Percentiles rank a stretch among this genome's conserved stretches.
Evolutionary conservation across 768 basidiomycete genomes (phyloP).

Genomic region (Fibroporia radiculosa): DNA sequence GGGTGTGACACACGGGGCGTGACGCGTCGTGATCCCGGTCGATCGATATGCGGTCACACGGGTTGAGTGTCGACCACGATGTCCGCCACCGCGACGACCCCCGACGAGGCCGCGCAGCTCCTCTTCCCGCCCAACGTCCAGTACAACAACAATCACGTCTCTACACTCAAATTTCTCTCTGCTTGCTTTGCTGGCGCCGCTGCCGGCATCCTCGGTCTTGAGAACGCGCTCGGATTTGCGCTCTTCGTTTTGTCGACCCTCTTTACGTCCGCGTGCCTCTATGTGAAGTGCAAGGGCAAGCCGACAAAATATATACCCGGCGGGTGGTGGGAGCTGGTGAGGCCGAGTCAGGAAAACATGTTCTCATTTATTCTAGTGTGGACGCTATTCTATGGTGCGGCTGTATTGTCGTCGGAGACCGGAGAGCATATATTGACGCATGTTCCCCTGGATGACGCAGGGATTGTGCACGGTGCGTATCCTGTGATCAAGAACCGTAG

Average conservation of each 20-base stretch:
- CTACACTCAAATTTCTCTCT: constrained; percentile 71
- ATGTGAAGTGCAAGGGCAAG: constrained; percentile 64
- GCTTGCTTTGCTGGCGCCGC: constrained; percentile 82
- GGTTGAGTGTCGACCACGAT: constrained; percentile 13
- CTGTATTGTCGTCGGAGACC: background rate
- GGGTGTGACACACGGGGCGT: constrained; percentile 1
- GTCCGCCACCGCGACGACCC: constrained; percentile 29
- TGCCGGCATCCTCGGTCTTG: constrained; percentile 83
- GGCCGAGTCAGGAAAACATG: constrained; percentile 84
- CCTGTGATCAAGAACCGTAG: background rate
- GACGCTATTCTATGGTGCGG: constrained; percentile 88
- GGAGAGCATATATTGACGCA: constrained; percentile 9
- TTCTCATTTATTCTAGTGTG: constrained; percentile 90
- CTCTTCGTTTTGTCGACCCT: constrained; percentile 66
- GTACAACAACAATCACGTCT: constrained; percentile 49
- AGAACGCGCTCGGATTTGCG: constrained; percentile 77
- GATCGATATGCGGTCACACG: background rate
- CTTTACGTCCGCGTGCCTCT: constrained; percentile 58
- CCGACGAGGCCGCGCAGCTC: constrained; percentile 44
- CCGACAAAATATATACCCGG: constrained; percentile 57
- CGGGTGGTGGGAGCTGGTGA: constrained; percentile 61
- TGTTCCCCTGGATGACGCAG: constrained; percentile 17
- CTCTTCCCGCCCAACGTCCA: constrained; percentile 62
- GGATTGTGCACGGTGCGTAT: constrained; percentile 41
- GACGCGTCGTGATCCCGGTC: background rate